Base-by-base conservation (phyloP, 805 yeast species). In the Nakazawaea molendinolei region DNA sequence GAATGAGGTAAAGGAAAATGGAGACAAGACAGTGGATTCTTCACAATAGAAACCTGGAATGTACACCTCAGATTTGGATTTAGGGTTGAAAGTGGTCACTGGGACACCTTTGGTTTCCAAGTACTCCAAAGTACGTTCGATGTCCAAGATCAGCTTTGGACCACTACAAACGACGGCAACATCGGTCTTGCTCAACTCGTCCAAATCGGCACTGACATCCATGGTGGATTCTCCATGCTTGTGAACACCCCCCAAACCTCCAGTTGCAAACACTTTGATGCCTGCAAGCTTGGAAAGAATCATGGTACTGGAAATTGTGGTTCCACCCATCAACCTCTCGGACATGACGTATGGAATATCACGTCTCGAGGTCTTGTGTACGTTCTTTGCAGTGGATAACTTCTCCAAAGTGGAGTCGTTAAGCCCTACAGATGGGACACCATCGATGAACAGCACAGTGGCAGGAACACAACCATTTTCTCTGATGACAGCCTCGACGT, bases 121-220 rank as follows among this genome's bases (percentile, higher is more conserved):
- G 50, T 79, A 85, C 54, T 86, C 96, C 69, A 86, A 66, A 0
- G 96, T 87, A 44, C 81, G 67, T 8, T 70, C 76, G 37, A 87
- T 79, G 49, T 86, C 96, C 38, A 86, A 61, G 35, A 86, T 86
- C 25, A 87, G 76, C 53, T 86, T 86, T 2, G 95, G 95, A 0
- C 96, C 96, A 6, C 95, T 79, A 53, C 95, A 86, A 8, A 86
- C 89, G n/a, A 86, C 95, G 0, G 86, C 77, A 1, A 86, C 86
- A 0, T 89, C 85, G 0, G 95, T 87, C 39, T 77, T 67, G 1
- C 87, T 80, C 36, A 87, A 63, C 51, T 86, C 96, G 33, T 86
- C 89, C 43, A 86, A 67, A 56, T 86, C 96, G 2, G 95, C 95
- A 48, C 89, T 78, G 17, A 86, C 65, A 55, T 86, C 96, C 77